A percentile compares a stretch with the other conserved stretches of the same genome.
Conservation (phyloP, 371 early-diverging fungal genomes). For the Mortierella sp. region DNA sequence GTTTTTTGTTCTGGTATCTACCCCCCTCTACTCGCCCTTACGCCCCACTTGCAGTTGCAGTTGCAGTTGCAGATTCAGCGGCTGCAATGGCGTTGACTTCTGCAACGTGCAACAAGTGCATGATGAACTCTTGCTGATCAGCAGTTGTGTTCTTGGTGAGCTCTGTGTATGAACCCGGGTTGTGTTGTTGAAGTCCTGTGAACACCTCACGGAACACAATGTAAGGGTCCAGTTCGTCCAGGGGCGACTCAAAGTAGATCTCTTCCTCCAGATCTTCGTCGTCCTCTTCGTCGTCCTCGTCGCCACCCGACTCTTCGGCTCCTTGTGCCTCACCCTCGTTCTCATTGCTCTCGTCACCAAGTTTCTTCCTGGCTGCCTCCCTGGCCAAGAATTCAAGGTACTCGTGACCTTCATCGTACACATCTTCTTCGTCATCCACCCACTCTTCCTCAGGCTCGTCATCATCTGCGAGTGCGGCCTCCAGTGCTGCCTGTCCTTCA, state of each 20-base stretch:
- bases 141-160: conserved; percentile 61
- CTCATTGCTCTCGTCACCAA: conserved; percentile 65
- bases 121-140: conserved; percentile 51
- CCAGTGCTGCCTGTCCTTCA: conserved; percentile 59
- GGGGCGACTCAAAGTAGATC: conserved; percentile 80
- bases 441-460: conserved; percentile 69
- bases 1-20: too few relatives aligned
- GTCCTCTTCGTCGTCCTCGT: conserved; percentile 66
- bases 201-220: conserved; percentile 71
- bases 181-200: conserved; percentile 57
- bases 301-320: conserved; percentile 52
- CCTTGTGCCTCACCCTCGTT: conserved; percentile 76
- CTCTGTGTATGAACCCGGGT: conserved; percentile 61
- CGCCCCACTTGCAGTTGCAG: too few relatives aligned
- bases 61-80: conserved; percentile 19
- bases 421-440: conserved; percentile 67
- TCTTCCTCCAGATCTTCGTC: conserved; percentile 74
- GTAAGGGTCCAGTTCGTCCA: conserved; percentile 88
- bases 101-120: conserved; percentile 39
- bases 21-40: too few relatives aligned
- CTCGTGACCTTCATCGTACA: conserved; percentile 68
- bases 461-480: conserved; percentile 40
- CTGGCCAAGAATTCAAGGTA: conserved; percentile 73
- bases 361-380: conserved; percentile 56
- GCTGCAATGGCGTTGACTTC: conserved; percentile 35